Evolutionary conservation across 179 eudicot species (phyloP).

Genomic region (Vitellaria paradoxa): DNA sequence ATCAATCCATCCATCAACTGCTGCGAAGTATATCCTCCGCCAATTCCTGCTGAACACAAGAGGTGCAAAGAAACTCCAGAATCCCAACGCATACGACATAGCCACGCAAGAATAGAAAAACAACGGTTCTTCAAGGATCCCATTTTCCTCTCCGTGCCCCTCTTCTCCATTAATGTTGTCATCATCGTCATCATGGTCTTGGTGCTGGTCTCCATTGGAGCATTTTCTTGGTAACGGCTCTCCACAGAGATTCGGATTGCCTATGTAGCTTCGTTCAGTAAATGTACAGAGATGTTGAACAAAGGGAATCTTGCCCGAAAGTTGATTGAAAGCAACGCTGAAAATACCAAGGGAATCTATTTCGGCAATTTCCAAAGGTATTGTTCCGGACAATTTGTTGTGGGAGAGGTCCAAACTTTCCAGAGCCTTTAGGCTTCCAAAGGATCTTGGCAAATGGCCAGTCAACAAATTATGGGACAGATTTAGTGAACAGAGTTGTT

Average conservation of each 20-base stretch:
- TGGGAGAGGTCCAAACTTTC: too few species aligned
- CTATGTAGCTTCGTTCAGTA: neutral
- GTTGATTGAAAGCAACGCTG: neutral
- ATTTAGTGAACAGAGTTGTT: neutral
- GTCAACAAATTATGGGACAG: neutral
- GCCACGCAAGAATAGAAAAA: slow-evolving; percentile 1
- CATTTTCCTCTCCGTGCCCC: neutral
- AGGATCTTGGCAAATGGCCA: neutral
- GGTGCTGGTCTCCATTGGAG: neutral
- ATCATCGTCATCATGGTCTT: neutral
- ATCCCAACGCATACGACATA: too few species aligned
- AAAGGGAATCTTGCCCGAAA: neutral
- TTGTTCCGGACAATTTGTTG: neutral
- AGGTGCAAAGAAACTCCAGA: neutral
- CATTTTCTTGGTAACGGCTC: neutral
- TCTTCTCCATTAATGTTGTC: neutral
- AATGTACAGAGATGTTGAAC: neutral
- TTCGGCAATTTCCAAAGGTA: neutral
- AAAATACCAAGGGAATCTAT: neutral
- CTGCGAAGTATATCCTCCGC: neutral
- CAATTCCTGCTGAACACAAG: neutral
- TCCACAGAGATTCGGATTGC: neutral
- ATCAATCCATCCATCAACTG: neutral
- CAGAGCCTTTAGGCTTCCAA: neutral
- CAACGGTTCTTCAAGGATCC: neutral